These are phyloP conservation scores for Dillenia turbinata DNA, from an alignment of 164 flowering plant species.

Conservation along the genomic window DNA sequence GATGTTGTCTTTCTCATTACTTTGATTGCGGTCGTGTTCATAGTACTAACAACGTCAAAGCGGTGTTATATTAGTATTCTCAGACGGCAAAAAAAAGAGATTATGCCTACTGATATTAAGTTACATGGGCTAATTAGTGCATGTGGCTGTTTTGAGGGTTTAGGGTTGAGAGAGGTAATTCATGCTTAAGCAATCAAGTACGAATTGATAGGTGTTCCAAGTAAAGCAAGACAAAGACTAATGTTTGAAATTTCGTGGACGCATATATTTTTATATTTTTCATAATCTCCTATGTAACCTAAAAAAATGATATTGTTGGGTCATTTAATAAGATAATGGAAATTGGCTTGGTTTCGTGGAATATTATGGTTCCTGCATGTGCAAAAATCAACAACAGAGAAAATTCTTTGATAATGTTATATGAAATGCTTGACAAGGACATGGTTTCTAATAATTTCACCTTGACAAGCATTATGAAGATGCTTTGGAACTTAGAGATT, in stretches of 20 bases:
- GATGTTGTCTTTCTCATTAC: conserved; percentile 20
- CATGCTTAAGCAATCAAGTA: conserved; percentile 15
- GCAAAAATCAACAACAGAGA: conserved; percentile 16
- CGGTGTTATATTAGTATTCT: conserved; percentile 6
- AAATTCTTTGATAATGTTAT: conserved; percentile 19
- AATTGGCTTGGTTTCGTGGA: conserved; percentile 29
- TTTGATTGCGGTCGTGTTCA: conserved; percentile 8
- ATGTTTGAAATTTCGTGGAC: too few relatives aligned
- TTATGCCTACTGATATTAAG: conserved; percentile 20
- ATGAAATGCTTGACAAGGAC: conserved; percentile 14
- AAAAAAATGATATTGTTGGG: conserved; percentile 10
- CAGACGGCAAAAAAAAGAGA: conserved; percentile 14
- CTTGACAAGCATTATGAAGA: conserved; percentile 23
- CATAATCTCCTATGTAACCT: too few relatives aligned
- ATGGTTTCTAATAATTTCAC: conserved; percentile 23
- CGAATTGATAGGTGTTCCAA: conserved; percentile 20
- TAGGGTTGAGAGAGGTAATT: conserved; percentile 10
- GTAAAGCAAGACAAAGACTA: conserved; percentile 18
- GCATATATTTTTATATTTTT: too few relatives aligned
- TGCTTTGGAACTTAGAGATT: conserved; percentile 16
- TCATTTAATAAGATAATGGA: conserved; percentile 23
- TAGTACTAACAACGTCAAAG: not conserved
- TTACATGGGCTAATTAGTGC: conserved; percentile 13
- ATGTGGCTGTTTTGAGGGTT: not conserved
- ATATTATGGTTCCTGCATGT: conserved; percentile 24